These are phyloP conservation scores for Staphylotrichum tortipilum DNA, from an alignment of 495 filamentous ascomycete genomes.

Conservation along the genomic window DNA sequence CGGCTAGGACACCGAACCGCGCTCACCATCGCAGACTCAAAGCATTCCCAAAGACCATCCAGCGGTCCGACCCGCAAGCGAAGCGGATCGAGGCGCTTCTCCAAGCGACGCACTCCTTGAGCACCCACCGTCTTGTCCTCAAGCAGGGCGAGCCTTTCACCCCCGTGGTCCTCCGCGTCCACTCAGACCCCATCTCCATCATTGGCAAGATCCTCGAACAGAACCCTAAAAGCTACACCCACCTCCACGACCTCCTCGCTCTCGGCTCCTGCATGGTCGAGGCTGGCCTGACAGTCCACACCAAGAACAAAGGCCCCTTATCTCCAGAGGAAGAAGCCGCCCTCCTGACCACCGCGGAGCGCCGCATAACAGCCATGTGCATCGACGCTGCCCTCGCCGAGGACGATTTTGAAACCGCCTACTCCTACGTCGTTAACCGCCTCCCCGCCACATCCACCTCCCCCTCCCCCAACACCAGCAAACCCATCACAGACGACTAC, in stretches of 20 bases:
- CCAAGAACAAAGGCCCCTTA: constrained; percentile 15
- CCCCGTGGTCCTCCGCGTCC: constrained; percentile 81
- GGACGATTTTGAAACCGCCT: constrained; percentile 94
- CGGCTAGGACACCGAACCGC: too few relatives aligned
- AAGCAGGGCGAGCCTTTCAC: constrained; percentile 90
- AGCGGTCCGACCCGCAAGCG: constrained; percentile 41
- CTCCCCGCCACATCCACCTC: constrained; percentile 23
- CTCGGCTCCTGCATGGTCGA: constrained; percentile 69
- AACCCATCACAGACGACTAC: constrained; percentile 53
- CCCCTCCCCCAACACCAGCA: background rate
- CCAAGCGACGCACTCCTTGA: constrained; percentile 77
- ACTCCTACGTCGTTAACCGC: constrained; percentile 80
- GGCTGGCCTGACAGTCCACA: constrained; percentile 48
- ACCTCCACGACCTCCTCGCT: constrained; percentile 71
- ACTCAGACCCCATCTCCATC: constrained; percentile 74
- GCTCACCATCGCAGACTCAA: constrained; percentile 45
- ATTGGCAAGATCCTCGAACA: constrained; percentile 81
- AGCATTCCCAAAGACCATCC: constrained; percentile 58
- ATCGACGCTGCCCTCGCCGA: constrained; percentile 77
- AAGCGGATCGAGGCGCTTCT: constrained; percentile 60
- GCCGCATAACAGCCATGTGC: constrained; percentile 76
- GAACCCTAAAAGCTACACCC: constrained; percentile 76
- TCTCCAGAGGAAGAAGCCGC: constrained; percentile 23
- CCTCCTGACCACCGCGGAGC: constrained; percentile 38
- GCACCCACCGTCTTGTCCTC: constrained; percentile 78